Conservation (phyloP, 352 stramenopile species). For the Blastocystis sp. region DNA sequence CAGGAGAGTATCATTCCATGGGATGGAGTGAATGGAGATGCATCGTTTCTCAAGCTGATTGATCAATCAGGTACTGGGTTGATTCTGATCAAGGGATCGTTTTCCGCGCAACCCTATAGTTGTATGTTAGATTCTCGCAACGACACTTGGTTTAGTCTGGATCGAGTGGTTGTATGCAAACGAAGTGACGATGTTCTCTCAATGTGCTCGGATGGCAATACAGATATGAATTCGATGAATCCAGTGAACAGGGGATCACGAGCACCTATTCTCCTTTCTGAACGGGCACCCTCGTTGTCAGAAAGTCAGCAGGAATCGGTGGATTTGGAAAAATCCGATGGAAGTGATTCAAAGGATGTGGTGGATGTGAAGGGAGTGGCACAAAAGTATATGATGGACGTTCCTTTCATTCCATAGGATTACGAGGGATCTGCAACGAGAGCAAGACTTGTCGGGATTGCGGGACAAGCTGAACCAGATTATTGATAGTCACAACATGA, state of each 20-base stretch:
- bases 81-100: background rate
- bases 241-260: too few species aligned
- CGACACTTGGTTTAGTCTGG: slow-evolving; percentile 30
- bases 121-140: background rate
- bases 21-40: background rate
- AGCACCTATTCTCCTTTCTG: too few species aligned
- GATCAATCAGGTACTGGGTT: background rate
- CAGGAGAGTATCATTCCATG: slow-evolving; percentile 29
- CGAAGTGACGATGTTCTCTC: background rate
- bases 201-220: background rate
- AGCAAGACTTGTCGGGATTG: background rate
- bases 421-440: background rate
- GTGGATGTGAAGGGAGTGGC: too few species aligned
- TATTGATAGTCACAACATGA: slow-evolving; percentile 41
- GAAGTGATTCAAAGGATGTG: background rate
- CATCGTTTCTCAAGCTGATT: background rate
- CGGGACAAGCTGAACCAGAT: slow-evolving; percentile 44
- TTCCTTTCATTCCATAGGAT: background rate
- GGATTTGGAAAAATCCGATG: background rate
- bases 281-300: too few species aligned
- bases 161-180: background rate
- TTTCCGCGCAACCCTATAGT: background rate
- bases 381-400: too few species aligned
- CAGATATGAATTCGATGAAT: too few species aligned
- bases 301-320: background rate